Base-by-base conservation (phyloP, 208 protist genomes). In the Endotrypanum monterogeii region DNA sequence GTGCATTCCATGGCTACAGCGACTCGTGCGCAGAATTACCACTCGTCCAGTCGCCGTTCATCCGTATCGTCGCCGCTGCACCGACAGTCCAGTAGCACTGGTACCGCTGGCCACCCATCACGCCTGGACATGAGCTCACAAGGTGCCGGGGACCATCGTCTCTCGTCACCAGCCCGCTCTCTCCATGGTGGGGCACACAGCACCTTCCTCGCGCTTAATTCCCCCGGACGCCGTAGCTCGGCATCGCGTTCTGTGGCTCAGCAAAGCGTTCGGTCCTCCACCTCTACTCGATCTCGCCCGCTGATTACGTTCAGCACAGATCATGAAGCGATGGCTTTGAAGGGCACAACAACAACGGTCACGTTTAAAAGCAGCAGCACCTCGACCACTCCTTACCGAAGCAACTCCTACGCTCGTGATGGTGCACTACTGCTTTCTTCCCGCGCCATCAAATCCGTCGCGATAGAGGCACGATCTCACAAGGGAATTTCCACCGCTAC, bases 321-420 rank as follows among this genome's bases (percentile, higher is more conserved):
- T 51, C 73, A 75, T 23, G 82, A 88, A 48, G 74, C 77, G 37
- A 69, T 78, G 0, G 82, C 72, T 14, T 83, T 93, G 77, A 83
- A 88, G 57, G 83, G 85, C 8, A 90, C 78, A 41, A 92, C 89
- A 18, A 83, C 92, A 25, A 94, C 87, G 20, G 89, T 93, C 16
- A 78, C 91, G 55, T 90, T 86, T 54, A 71, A 71, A 68, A 67
- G 57, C 8, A 48, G 73, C 23, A 48, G 60, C n/a, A n/a, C 44
- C 39, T 35, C 23, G 0, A 20, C 18, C 3, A 60, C 44, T 57
- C 52, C 6, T 32, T 46, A 63, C 8, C 3, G 68, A n/a, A 16
- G 25, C 8, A 48, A 3, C 52, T 37, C 68, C 3, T 73, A 73
- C 55, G 50, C 41, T 39, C 48, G 68, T 5, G 54, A 73, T 61